Conservation (phyloP, 768 basidiomycete species). For the Lactarius trivialis region DNA sequence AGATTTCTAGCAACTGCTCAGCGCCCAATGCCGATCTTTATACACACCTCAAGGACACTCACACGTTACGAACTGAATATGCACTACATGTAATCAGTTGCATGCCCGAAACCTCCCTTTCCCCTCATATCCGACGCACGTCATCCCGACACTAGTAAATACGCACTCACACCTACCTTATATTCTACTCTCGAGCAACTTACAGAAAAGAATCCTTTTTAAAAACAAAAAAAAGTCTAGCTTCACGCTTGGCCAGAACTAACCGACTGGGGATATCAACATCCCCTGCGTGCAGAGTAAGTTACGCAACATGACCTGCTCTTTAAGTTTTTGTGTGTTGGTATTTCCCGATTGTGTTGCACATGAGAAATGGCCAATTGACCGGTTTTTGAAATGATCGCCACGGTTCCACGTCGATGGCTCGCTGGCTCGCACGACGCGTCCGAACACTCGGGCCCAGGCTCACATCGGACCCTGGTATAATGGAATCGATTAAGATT, state of each 20-base stretch:
- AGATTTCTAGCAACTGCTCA: not conserved
- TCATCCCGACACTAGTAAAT: not conserved
- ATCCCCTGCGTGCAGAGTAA: not conserved
- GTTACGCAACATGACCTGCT: not conserved
- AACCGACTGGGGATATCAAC: not conserved
- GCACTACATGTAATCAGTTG: slow-evolving; percentile 4
- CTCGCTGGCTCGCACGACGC: not conserved
- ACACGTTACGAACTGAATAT: slow-evolving; percentile 11
- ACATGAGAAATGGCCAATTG: not conserved
- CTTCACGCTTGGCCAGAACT: not conserved
- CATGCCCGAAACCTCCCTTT: not conserved
- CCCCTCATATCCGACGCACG: not conserved
- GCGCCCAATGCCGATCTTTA: not conserved
- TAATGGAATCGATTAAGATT: not conserved
- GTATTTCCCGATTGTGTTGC: not conserved
- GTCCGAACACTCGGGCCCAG: not conserved
- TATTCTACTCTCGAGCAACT: slow-evolving; percentile 9
- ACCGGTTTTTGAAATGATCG: slow-evolving; percentile 1
- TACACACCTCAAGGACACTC: not conserved
- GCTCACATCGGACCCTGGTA: not conserved
- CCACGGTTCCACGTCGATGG: not conserved
- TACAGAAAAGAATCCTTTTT: slow-evolving; percentile 6
- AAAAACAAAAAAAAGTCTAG: not conserved
- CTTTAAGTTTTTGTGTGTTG: not conserved
- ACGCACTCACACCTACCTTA: slow-evolving; percentile 1